phyloP scores from a whole-genome alignment of 768 basidiomycete genomes.

The Boletus edulis region DNA sequence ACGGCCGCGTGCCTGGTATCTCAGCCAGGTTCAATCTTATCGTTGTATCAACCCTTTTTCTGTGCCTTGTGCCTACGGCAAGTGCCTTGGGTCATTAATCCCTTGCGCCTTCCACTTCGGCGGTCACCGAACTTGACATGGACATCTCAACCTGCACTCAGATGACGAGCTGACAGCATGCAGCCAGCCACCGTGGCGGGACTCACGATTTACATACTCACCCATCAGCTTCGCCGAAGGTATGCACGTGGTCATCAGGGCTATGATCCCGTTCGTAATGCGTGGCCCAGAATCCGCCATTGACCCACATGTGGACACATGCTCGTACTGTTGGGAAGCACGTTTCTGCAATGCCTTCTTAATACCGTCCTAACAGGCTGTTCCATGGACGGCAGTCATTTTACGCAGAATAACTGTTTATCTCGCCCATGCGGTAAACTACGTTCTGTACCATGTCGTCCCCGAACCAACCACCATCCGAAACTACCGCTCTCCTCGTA shows the following conservation, averaged over 20 bases:
- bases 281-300: background rate
- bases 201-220: background rate
- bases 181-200: background rate
- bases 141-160: no score
- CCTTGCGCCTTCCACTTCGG: no score
- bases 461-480: constrained; percentile 2
- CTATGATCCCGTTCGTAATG: background rate
- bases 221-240: background rate
- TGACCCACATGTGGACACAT: background rate
- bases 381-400: background rate
- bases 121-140: no score
- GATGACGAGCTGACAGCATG: no score
- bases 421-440: background rate
- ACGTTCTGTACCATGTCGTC: constrained; percentile 11
- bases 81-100: no score
- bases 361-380: background rate
- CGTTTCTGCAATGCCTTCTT: constrained; percentile 1
- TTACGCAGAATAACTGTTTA: background rate
- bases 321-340: background rate
- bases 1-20: no score
- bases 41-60: no score
- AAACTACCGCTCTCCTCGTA: constrained; percentile 9
- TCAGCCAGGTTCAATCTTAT: no score
- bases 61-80: no score
- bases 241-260: background rate